These are phyloP conservation scores for Solanum rostratum DNA, from an alignment of 257 asterid genomes.

Conservation along the genomic window DNA sequence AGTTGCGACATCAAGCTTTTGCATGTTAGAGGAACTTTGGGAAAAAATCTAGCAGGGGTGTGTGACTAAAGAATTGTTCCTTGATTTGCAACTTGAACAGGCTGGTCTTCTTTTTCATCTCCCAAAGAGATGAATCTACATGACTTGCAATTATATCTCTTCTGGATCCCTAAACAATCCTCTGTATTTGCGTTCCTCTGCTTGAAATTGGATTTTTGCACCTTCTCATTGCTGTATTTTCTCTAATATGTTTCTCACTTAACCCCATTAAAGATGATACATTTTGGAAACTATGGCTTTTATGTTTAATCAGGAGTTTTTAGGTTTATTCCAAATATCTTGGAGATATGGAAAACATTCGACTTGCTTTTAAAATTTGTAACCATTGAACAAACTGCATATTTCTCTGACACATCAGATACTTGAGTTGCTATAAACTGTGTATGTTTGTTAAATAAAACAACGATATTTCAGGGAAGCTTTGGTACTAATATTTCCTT, in stretches of 20 bases:
- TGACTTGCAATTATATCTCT: background rate
- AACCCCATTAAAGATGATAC: background rate
- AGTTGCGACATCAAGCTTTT: background rate
- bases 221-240: background rate
- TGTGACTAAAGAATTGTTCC: background rate
- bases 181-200: background rate
- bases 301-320: background rate
- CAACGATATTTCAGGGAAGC: background rate
- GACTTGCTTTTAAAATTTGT: background rate
- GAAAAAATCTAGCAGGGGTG: background rate
- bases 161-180: background rate
- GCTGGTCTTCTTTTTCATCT: background rate
- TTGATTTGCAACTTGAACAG: background rate
- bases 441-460: background rate
- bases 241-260: background rate
- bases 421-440: background rate
- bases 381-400: background rate
- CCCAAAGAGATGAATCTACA: background rate
- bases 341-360: background rate
- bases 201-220: background rate
- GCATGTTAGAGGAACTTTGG: background rate
- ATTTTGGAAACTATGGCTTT: background rate
- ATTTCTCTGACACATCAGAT: background rate
- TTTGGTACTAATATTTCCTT: background rate
- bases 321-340: background rate